Conservation (phyloP, 2,329 filamentous ascomycete genomes). For the Colletotrichum sojae region DNA sequence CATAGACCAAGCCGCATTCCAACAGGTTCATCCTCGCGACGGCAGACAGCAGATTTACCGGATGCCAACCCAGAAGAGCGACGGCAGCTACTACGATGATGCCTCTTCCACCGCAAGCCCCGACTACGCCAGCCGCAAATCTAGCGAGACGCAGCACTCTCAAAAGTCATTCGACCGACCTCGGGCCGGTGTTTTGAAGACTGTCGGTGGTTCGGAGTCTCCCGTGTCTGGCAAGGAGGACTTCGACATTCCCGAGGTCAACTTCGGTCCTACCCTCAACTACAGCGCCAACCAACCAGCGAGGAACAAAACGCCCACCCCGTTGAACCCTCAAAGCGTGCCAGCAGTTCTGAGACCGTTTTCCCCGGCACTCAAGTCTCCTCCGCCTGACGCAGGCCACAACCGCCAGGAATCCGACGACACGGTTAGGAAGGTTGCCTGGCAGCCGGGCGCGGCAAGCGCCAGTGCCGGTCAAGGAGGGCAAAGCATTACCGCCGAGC, state of each 20-base stretch:
- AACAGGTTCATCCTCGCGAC: constrained; percentile 57
- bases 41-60: constrained; percentile 48
- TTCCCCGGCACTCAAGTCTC: constrained; percentile 48
- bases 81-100: constrained; percentile 71
- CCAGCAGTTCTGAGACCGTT: constrained; percentile 48
- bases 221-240: constrained; percentile 41
- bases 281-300: constrained; percentile 61
- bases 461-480: constrained; percentile 47
- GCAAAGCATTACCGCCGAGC: constrained; percentile 79
- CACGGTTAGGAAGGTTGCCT: constrained; percentile 77
- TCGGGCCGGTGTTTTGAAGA: constrained; percentile 84
- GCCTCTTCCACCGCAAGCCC: constrained; percentile 76
- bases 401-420: constrained; percentile 65
- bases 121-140: constrained; percentile 81
- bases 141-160: constrained; percentile 56
- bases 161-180: constrained; percentile 73
- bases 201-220: constrained; percentile 72
- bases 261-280: constrained; percentile 89
- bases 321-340: constrained; percentile 43
- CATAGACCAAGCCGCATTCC: constrained; percentile 65
- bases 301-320: constrained; percentile 50
- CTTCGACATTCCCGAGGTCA: constrained; percentile 78
- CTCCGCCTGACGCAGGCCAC: constrained; percentile 51
- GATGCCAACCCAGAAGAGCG: constrained; percentile 49
- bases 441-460: constrained; percentile 79